Evolutionary conservation across 2,329 filamentous ascomycete genomes (phyloP).

Genomic region (Aspergillus neotritici): DNA sequence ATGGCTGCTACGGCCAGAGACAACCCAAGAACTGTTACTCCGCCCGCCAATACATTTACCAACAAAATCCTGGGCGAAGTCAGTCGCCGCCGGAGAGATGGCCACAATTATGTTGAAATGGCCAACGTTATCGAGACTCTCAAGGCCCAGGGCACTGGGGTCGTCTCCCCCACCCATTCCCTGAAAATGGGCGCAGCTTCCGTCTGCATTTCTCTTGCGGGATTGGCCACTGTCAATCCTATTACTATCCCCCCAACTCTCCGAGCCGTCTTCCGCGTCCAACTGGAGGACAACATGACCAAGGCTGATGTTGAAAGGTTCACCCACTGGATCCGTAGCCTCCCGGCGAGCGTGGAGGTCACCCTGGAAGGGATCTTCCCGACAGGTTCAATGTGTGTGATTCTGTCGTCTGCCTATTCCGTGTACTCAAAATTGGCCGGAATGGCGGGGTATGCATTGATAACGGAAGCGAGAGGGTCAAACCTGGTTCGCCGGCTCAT

Average conservation of each 20-base stretch:
- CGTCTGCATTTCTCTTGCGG: slow-evolving; percentile 5
- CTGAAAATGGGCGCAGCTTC: slow-evolving; percentile 2
- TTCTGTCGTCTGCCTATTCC: background rate
- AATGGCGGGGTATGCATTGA: background rate
- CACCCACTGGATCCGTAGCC: background rate
- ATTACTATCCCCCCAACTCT: slow-evolving; percentile 5
- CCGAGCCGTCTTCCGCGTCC: slow-evolving; percentile 9
- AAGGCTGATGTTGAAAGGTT: slow-evolving; percentile 3
- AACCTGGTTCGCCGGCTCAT: too few relatives aligned
- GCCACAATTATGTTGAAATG: slow-evolving; percentile 3
- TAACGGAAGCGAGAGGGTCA: background rate
- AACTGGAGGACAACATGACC: slow-evolving; percentile 6
- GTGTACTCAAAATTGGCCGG: background rate
- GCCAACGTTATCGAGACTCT: slow-evolving; percentile 3
- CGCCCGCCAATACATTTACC: slow-evolving; percentile 3
- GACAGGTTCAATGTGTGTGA: slow-evolving; percentile 1
- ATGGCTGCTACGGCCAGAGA: slow-evolving; percentile 3
- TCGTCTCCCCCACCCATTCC: slow-evolving; percentile 1
- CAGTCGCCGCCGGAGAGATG: background rate
- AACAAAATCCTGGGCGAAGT: slow-evolving; percentile 4
- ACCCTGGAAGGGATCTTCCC: background rate
- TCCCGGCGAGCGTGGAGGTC: too few relatives aligned
- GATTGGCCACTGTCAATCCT: slow-evolving; percentile 2
- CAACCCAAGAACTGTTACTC: background rate
- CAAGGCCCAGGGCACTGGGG: background rate